Evolutionary conservation across 352 stramenopile genomes (phyloP).

Genomic region (Globisporangium radiosum): DNA sequence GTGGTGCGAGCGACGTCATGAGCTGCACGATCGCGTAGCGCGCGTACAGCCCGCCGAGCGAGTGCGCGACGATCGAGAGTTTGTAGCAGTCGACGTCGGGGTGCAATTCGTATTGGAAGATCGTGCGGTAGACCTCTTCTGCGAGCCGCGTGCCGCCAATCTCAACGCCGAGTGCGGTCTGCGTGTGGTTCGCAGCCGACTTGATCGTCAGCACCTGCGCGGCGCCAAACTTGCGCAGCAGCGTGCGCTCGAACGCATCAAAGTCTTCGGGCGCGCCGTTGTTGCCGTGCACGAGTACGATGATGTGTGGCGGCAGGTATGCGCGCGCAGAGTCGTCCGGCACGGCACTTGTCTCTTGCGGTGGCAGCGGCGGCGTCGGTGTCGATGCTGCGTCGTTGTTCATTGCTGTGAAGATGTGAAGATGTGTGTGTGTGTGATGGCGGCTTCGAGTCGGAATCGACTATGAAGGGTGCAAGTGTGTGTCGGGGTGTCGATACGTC

Average conservation of each 20-base stretch:
- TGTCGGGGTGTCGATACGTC: too few relatives aligned
- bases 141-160: slow-evolving; percentile 57
- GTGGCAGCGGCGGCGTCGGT: neutral
- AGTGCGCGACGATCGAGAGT: slow-evolving; percentile 66
- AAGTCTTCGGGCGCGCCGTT: slow-evolving; percentile 74
- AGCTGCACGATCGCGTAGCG: slow-evolving; percentile 61
- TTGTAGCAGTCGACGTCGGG: slow-evolving; percentile 47
- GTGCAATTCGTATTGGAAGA: slow-evolving; percentile 59
- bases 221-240: slow-evolving; percentile 35
- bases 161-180: slow-evolving; percentile 64
- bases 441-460: too few relatives aligned
- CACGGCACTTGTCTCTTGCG: neutral
- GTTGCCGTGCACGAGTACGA: slow-evolving; percentile 81
- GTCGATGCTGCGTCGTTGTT: neutral
- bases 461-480: too few relatives aligned
- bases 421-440: too few relatives aligned
- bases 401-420: neutral
- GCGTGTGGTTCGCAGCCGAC: slow-evolving; percentile 44
- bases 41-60: slow-evolving; percentile 69
- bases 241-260: slow-evolving; percentile 37
- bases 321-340: neutral
- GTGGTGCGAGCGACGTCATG: slow-evolving; percentile 38
- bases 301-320: slow-evolving; percentile 52
- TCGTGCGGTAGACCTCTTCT: slow-evolving; percentile 45
- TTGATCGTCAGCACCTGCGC: slow-evolving; percentile 64